Evolutionary conservation across 2,329 filamentous ascomycete genomes (phyloP), one percentile per base, ranked within the genome.

Genomic region (Fusarium palustre): DNA sequence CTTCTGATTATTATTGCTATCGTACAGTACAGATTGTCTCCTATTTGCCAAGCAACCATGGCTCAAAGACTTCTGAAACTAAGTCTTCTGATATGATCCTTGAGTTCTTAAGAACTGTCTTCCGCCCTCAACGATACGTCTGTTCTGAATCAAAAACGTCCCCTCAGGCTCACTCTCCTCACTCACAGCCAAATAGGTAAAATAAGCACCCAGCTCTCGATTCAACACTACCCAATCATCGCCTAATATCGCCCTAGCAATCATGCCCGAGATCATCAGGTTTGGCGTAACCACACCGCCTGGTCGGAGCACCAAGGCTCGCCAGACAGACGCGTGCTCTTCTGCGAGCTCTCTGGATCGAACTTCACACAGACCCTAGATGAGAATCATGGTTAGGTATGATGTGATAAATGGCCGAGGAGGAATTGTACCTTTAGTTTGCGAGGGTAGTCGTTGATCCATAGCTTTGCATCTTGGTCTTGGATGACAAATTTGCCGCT

Each of bases 401-500:
- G n/a, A 12, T 24, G 12, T 34, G 10, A 2, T 2, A 1, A 30
- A 18, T 3, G 10, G 6, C 4, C 0, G 2, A 6, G 3, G 2
- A 15, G 3, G 7, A 3, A 3, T 0, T 4, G 0, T 66, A 70
- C 72, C 49, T 74, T 74, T 6, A 73, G 42, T 31, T 74, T 74
- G 0, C 72, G 72, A 5, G 68, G 54, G 10, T 55, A 61, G 9
- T 65, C 64, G 0, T 74, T 42, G 1, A 74, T 74, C 66, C 72
- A 77, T 18, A 80, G 18, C 28, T 61, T 75, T 22, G 69, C 55
- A 8, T 77, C 71, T 55, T 80, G 78, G 20, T 80, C 68, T 20
- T 75, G 76, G 13, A 71, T 64, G 1, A 79, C 77, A 31, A 77
- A 78, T 16, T 73, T 76, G 3, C 79, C 78, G 39, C 78, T 79